These are phyloP conservation scores for Adansonia digitata DNA, from an alignment of 345 rosid species.

Conservation along the genomic window DNA sequence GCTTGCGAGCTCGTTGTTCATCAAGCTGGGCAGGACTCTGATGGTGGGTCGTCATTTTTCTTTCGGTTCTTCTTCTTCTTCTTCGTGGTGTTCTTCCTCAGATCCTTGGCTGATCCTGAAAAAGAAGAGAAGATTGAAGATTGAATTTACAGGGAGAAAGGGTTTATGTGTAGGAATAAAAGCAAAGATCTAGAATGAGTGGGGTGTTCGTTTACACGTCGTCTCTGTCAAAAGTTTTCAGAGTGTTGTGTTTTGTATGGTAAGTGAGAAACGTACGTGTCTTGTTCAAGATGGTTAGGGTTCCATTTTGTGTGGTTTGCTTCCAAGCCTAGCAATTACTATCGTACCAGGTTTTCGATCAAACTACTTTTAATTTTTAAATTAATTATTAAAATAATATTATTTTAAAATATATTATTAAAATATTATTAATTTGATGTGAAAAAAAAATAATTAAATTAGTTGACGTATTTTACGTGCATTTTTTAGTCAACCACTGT, in stretches of 20 bases:
- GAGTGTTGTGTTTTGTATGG: constrained; percentile 33
- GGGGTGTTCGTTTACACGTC: constrained; percentile 62
- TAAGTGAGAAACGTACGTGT: constrained; percentile 54
- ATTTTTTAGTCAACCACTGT: too few relatives aligned
- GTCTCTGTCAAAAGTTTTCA: neutral
- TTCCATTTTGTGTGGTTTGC: constrained; percentile 30
- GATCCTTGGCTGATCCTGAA: too few relatives aligned
- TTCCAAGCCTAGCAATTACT: too few relatives aligned
- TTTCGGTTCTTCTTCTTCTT: too few relatives aligned
- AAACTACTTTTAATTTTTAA: too few relatives aligned
- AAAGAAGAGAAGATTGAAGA: constrained; percentile 10
- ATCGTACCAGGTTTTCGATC: too few relatives aligned
- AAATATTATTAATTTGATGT: too few relatives aligned
- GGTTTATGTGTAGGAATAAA: constrained; percentile 18
- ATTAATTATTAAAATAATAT: too few relatives aligned
- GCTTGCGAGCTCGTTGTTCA: neutral
- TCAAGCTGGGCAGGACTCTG: neutral
- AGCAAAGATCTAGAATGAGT: constrained; percentile 25
- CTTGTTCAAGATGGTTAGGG: constrained; percentile 18
- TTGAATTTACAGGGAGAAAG: constrained; percentile 1
- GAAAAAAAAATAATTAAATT: too few relatives aligned
- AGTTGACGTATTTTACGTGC: too few relatives aligned
- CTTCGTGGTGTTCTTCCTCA: too few relatives aligned
- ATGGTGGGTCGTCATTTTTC: constrained; percentile 14
- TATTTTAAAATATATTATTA: too few relatives aligned